phyloP scores from a whole-genome alignment of 2,329 filamentous ascomycete genomes.

The Colletotrichum sp. region DNA sequence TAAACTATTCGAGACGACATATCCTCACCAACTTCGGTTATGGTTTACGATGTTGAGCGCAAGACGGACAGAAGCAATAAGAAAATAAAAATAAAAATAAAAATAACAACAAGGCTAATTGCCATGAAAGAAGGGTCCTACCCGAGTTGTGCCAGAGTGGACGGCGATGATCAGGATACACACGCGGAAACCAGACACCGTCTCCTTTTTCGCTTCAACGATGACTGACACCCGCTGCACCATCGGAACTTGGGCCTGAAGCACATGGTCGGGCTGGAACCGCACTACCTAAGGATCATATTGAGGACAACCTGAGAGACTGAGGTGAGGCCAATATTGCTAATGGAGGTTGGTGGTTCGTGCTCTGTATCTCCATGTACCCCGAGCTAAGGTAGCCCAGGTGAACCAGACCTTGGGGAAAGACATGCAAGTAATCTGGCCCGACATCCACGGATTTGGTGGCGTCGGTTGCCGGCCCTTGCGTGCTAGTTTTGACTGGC shows the following conservation, averaged over 20 bases:
- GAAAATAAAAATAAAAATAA: not conserved
- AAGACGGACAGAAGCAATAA: not conserved
- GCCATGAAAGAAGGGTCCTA: not conserved
- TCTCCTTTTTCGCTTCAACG: not conserved
- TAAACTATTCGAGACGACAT: not conserved
- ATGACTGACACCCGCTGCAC: not conserved
- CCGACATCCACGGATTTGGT: not conserved
- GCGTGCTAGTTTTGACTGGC: not conserved
- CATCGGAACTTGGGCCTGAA: not conserved
- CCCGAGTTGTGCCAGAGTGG: not conserved
- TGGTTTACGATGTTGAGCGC: not conserved
- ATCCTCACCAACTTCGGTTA: not conserved
- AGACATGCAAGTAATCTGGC: not conserved
- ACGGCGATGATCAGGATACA: not conserved
- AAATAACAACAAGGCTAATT: not conserved
- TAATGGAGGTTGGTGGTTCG: not conserved
- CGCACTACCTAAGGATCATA: not conserved
- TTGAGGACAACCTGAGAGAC: not conserved
- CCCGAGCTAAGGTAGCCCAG: not conserved
- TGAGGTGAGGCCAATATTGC: not conserved
- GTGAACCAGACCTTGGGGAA: conserved; percentile 1
- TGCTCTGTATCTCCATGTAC: not conserved
- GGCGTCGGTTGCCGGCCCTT: not conserved
- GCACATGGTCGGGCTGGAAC: not conserved
- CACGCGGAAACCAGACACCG: not conserved